Base-by-base conservation (phyloP, 805 yeast species). In the Yarrowia porcina region DNA sequence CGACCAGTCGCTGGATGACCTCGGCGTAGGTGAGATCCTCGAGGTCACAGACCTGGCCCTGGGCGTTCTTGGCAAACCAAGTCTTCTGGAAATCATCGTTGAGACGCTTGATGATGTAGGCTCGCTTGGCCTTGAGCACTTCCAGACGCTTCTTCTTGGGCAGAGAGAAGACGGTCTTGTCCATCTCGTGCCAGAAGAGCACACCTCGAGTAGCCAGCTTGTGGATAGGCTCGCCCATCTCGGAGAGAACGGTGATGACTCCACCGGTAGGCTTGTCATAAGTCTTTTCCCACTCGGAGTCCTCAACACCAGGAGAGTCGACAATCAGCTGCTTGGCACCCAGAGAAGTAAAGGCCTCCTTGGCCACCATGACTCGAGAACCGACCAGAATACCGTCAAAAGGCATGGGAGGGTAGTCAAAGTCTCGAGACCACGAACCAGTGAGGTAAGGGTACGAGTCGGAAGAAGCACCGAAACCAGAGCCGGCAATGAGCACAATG, bases 221-320 rank as follows among this genome's bases (percentile, higher is more conserved):
- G 79, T 94, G 99, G 73, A 94, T 94, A 72, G 99, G 99, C 80
- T 94, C 99, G 74, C 99, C 99, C 99, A 94, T 94, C 81, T 94
- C 99, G 17, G 98, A 93, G 74, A 89, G 83, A 66, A 94, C 99
- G 63, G 99, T 93, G 69, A 94, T 80, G 68, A 94, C 85, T 77
- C 99, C 99, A 80, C 99, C 99, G 65, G 97, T 86, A 72, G 97
- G 93, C 73, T 87, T 87, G 80, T 89, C 88, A 80, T 94, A 94
- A 54, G 97, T 90, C 71, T 83, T 82, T 77, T 94, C 98, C 99
- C 99, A 94, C 75, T 89, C 75, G 42, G 76, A 71, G 75, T 94
- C 98, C 32, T 85, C 81, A 64, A 90, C 96, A 84, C 99, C 99
- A 39, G 94, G 74, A 69, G 96, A 91, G 35, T 84, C 83, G 64